phyloP scores from a whole-genome alignment of 1,284 basidiomycete species.

The Heterobasidion parviporum region DNA sequence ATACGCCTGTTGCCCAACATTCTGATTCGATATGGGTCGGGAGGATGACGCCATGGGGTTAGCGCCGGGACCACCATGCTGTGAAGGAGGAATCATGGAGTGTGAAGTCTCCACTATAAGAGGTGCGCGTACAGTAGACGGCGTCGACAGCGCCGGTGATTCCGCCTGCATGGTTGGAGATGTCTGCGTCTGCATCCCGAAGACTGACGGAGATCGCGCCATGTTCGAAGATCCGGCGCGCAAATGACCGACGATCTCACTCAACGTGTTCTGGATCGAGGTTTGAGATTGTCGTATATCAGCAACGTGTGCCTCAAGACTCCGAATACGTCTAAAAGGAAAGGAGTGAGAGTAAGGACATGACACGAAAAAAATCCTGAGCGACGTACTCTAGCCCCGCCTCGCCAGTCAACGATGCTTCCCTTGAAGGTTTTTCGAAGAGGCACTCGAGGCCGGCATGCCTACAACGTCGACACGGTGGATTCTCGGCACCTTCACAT shows the following conservation, averaged over 20 bases:
- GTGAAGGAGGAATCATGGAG: constrained; percentile 14
- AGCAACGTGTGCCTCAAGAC: constrained; percentile 75
- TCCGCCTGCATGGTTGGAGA: constrained; percentile 53
- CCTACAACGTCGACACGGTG: constrained; percentile 83
- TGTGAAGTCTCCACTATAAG: constrained; percentile 29
- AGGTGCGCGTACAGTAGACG: constrained; percentile 30
- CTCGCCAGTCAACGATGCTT: constrained; percentile 77
- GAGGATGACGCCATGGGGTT: background rate
- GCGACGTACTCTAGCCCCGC: constrained; percentile 76
- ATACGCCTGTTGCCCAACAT: constrained; percentile 15
- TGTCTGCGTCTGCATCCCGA: constrained; percentile 48
- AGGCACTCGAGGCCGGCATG: constrained; percentile 81
- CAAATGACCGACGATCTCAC: constrained; percentile 66
- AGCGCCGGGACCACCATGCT: background rate
- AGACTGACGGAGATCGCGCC: constrained; percentile 55
- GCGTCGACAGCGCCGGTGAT: constrained; percentile 57
- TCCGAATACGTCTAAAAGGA: constrained; percentile 67
- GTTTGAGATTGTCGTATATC: constrained; percentile 65
- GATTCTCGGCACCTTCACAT: constrained; percentile 85
- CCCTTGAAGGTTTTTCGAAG: constrained; percentile 83
- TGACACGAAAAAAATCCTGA: constrained; percentile 3
- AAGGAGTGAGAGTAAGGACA: constrained; percentile 9
- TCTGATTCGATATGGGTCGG: background rate
- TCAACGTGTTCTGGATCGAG: constrained; percentile 67
- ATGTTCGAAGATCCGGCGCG: constrained; percentile 39